These are phyloP conservation scores for Leptodermis oblonga DNA, from an alignment of 257 asterid genomes.

Conservation along the genomic window DNA sequence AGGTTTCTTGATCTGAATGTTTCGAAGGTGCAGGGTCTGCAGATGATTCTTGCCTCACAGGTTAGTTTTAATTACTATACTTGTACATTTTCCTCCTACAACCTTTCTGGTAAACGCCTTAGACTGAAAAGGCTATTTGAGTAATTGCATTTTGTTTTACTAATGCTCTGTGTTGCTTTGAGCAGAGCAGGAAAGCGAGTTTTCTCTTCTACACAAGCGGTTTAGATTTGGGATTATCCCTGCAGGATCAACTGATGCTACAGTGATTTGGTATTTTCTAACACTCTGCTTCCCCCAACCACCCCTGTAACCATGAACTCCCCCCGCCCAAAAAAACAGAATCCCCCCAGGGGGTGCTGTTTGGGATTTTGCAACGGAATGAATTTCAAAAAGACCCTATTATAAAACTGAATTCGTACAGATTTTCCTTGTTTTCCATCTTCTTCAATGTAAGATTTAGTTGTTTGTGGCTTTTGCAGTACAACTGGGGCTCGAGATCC, in stretches of 20 bases:
- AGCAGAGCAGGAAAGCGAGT: constrained; percentile 55
- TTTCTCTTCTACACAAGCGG: constrained; percentile 58
- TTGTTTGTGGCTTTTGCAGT: constrained; percentile 48
- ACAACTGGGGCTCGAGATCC: constrained; percentile 97
- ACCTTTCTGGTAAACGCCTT: too few species aligned
- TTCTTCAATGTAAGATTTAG: constrained; percentile 6
- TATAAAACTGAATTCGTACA: not conserved
- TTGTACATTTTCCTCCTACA: not conserved
- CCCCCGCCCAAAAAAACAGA: too few species aligned
- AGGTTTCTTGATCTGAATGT: constrained; percentile 28
- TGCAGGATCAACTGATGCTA: constrained; percentile 99
- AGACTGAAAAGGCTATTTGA: constrained; percentile 1
- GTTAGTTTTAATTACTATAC: constrained; percentile 24
- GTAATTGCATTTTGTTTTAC: constrained; percentile 15
- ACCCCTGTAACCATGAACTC: too few species aligned
- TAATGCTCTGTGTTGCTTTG: constrained; percentile 22
- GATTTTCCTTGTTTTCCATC: constrained; percentile 9
- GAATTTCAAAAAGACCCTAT: not conserved
- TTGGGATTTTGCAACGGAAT: constrained; percentile 1
- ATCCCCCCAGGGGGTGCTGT: too few species aligned
- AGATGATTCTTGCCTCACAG: constrained; percentile 27
- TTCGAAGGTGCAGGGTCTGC: constrained; percentile 30
- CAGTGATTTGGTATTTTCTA: constrained; percentile 68
- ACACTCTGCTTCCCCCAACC: constrained; percentile 15
- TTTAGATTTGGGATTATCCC: constrained; percentile 96